Evolutionary conservation across 1,139 yeast genomes (phyloP).

Genomic region (Geotrichum reessii): DNA sequence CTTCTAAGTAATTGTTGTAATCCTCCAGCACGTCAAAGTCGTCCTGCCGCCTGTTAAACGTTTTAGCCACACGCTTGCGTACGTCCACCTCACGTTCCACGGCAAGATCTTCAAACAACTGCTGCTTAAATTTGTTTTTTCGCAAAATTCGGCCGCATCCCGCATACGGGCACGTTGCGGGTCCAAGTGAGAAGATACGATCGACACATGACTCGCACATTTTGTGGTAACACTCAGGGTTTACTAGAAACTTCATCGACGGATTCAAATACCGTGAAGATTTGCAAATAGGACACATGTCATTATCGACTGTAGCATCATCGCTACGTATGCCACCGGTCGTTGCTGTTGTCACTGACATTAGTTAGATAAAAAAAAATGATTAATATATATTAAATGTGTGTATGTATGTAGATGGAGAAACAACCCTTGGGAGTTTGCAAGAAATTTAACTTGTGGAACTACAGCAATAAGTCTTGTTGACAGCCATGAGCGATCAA

Average conservation of each 20-base stretch:
- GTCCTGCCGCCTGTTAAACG: slow-evolving; percentile 74
- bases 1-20: slow-evolving; percentile 75
- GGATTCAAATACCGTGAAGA: slow-evolving; percentile 93
- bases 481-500: too few relatives aligned
- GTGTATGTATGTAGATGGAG: background rate
- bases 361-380: too few relatives aligned
- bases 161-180: slow-evolving; percentile 94
- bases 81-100: slow-evolving; percentile 93
- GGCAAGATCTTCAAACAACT: slow-evolving; percentile 79
- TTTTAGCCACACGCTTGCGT: slow-evolving; percentile 66
- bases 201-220: slow-evolving; percentile 97
- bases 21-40: slow-evolving; percentile 59
- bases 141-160: slow-evolving; percentile 83
- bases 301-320: slow-evolving; percentile 32
- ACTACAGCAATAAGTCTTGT: too few relatives aligned
- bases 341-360: background rate
- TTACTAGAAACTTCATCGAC: slow-evolving; percentile 83
- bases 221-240: slow-evolving; percentile 96
- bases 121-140: slow-evolving; percentile 84
- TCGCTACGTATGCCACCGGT: background rate
- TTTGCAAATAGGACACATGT: slow-evolving; percentile 97
- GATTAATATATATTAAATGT: background rate
- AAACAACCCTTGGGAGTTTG: too few relatives aligned
- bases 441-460: too few relatives aligned
- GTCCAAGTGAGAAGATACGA: slow-evolving; percentile 87